These are phyloP conservation scores for Xylaria intraflava DNA, from an alignment of 495 filamentous ascomycete genomes.

Conservation along the genomic window DNA sequence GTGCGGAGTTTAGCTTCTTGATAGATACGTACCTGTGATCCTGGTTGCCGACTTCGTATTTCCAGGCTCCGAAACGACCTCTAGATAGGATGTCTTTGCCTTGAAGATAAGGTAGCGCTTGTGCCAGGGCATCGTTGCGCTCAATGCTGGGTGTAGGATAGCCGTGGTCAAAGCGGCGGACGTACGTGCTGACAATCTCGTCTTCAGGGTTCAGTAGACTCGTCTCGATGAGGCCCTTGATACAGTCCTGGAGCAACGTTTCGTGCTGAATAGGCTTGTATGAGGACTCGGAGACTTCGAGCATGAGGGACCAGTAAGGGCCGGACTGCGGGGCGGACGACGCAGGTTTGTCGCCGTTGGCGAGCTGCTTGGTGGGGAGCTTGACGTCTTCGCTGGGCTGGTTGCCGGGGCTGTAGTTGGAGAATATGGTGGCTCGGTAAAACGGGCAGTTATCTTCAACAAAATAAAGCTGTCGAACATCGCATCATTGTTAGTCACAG, in stretches of 20 bases:
- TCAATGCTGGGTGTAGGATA: constrained; percentile 90
- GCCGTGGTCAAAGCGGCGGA: constrained; percentile 93
- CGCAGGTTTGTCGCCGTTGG: constrained; percentile 67
- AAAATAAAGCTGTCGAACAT: constrained; percentile 69
- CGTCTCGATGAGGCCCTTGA: constrained; percentile 91
- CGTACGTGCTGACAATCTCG: constrained; percentile 94
- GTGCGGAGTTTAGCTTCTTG: not conserved
- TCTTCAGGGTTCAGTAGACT: constrained; percentile 78
- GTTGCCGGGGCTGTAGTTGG: constrained; percentile 97
- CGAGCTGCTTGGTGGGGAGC: constrained; percentile 75
- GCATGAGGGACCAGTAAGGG: constrained; percentile 98
- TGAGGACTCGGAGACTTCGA: constrained; percentile 88
- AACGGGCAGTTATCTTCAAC: constrained; percentile 95
- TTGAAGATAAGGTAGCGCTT: constrained; percentile 83
- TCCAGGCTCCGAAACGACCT: constrained; percentile 92
- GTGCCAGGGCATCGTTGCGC: constrained; percentile 80
- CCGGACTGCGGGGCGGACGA: constrained; percentile 62
- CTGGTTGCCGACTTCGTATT: constrained; percentile 87
- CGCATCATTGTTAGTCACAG: constrained; percentile 20
- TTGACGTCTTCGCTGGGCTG: constrained; percentile 72
- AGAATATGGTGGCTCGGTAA: constrained; percentile 98
- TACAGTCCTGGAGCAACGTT: constrained; percentile 74
- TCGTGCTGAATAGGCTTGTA: constrained; percentile 82
- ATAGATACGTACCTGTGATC: constrained; percentile 50
- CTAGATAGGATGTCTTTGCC: constrained; percentile 81